Evolutionary conservation across 805 yeast genomes (phyloP).

Genomic region (Metschnikowia peoriensis): DNA sequence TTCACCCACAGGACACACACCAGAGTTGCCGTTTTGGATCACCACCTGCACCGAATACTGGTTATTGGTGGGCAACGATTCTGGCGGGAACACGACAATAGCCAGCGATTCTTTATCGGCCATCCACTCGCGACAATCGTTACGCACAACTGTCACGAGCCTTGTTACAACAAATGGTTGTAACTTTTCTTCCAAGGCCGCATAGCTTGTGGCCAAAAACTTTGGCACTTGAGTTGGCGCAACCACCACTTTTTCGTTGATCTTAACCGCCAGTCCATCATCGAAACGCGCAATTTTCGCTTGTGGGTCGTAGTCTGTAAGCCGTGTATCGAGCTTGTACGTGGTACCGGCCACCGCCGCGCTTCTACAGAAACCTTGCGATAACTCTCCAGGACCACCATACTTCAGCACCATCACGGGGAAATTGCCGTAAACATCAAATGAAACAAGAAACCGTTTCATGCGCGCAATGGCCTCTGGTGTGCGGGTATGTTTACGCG

Average conservation of each 20-base stretch:
- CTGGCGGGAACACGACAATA: conserved; percentile 89
- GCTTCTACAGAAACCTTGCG: conserved; percentile 95
- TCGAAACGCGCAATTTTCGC: conserved; percentile 65
- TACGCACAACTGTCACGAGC: conserved; percentile 77
- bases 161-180: conserved; percentile 60
- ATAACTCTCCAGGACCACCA: conserved; percentile 94
- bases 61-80: conserved; percentile 65
- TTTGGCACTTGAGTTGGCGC: conserved; percentile 64
- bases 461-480: conserved; percentile 78
- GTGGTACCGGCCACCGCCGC: conserved; percentile 98
- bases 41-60: conserved; percentile 77
- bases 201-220: conserved; percentile 40
- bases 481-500: conserved; percentile 57
- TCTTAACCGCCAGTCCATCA: conserved; percentile 73
- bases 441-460: conserved; percentile 76
- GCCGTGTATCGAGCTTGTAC: conserved; percentile 72
- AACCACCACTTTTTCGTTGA: conserved; percentile 75
- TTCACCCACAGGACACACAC: conserved; percentile 83
- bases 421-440: conserved; percentile 91
- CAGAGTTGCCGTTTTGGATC: conserved; percentile 84
- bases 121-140: conserved; percentile 91
- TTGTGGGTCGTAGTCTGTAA: conserved; percentile 63
- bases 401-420: conserved; percentile 89
- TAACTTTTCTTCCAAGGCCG: conserved; percentile 42
- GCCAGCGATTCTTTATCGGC: conserved; percentile 80